Percentiles rank a stretch among this genome's conserved stretches.
Evolutionary conservation across 306 rosid species (phyloP).

Genomic region (Neltuma alba): DNA sequence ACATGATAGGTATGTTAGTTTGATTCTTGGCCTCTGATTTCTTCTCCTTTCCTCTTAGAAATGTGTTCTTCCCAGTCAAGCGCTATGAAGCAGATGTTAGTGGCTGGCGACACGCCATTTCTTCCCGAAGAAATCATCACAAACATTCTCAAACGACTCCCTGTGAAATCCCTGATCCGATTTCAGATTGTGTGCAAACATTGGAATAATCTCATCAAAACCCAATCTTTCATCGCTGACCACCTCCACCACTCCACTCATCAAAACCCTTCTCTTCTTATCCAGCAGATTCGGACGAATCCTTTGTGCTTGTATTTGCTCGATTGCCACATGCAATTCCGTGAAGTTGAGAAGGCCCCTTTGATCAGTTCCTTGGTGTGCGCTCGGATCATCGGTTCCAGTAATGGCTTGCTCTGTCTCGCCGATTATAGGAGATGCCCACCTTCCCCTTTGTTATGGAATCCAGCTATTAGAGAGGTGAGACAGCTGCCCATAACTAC

Average conservation of each 20-base stretch:
- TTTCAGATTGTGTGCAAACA: neutral
- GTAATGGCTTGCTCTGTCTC: neutral
- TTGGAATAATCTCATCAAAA: neutral
- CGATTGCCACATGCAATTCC: neutral
- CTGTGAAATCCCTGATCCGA: neutral
- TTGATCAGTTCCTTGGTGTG: neutral
- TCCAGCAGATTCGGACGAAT: neutral
- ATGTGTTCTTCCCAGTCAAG: neutral
- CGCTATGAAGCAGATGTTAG: neutral
- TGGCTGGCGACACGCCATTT: neutral
- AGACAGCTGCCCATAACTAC: neutral
- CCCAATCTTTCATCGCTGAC: neutral
- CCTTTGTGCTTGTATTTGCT: neutral
- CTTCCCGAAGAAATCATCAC: neutral
- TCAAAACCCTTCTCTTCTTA: neutral
- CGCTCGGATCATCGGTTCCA: neutral
- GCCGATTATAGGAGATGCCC: neutral
- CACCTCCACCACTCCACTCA: neutral
- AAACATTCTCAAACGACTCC: neutral
- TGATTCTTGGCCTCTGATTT: too few species aligned
- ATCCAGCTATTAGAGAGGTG: neutral
- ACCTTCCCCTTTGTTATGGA: neutral
- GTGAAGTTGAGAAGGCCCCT: neutral
- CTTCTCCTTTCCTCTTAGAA: too few species aligned
- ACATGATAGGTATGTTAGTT: too few species aligned